These are phyloP conservation scores for Mycena amicta DNA, from an alignment of 768 basidiomycete genomes.

Conservation along the genomic window DNA sequence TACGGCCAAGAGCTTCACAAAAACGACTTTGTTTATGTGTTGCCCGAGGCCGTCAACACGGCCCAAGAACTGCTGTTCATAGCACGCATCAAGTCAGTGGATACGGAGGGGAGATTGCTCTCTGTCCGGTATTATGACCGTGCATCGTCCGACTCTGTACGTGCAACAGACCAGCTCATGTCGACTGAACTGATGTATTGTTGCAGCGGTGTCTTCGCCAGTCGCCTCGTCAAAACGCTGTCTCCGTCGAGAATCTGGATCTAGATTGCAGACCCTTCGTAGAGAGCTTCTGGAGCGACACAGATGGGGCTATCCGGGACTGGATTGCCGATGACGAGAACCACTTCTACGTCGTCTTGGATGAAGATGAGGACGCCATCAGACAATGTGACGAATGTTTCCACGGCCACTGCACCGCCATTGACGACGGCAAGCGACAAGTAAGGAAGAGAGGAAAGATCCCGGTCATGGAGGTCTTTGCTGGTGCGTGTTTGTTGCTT, in stretches of 20 bases:
- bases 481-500: slow-evolving; percentile 37
- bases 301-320: neutral
- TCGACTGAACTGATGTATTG: neutral
- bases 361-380: slow-evolving; percentile 27
- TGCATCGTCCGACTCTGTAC: neutral
- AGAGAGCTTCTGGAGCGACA: neutral
- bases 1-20: neutral
- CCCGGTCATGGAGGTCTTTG: slow-evolving; percentile 67
- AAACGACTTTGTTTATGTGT: neutral
- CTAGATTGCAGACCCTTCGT: neutral
- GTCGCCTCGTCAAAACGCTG: neutral
- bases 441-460: slow-evolving; percentile 45
- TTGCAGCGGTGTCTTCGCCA: neutral
- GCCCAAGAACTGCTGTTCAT: neutral
- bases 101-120: neutral
- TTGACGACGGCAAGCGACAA: slow-evolving; percentile 34
- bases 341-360: neutral
- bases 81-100: neutral
- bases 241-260: neutral
- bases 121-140: neutral
- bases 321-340: neutral
- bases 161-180: neutral
- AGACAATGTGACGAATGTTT: slow-evolving; percentile 44
- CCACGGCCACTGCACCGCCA: slow-evolving; percentile 30
- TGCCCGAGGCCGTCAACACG: neutral